Evolutionary conservation across 495 filamentous ascomycete genomes (phyloP).

Genomic region (Penicillium canescens): DNA sequence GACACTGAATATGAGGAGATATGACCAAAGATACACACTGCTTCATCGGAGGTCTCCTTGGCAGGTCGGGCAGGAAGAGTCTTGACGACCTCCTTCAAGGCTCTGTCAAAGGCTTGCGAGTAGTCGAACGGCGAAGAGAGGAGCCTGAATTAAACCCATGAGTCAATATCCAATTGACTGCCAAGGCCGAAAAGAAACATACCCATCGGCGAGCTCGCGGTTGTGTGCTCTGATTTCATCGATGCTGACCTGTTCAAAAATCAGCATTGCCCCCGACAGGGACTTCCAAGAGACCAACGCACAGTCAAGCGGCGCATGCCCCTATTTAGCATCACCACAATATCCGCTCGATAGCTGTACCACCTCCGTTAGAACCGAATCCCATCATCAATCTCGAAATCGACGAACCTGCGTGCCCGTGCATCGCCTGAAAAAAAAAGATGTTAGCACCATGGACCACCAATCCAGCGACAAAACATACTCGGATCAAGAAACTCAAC

Average conservation of each 20-base stretch:
- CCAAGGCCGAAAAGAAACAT: slow-evolving; percentile 10
- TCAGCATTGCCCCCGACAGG: slow-evolving; percentile 14
- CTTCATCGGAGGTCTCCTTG: slow-evolving; percentile 61
- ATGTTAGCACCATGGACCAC: slow-evolving; percentile 19
- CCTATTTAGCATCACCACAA: slow-evolving; percentile 90
- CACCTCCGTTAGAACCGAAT: slow-evolving; percentile 15
- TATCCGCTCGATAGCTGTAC: slow-evolving; percentile 74
- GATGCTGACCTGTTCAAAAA: slow-evolving; percentile 70
- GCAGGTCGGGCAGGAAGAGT: slow-evolving; percentile 66
- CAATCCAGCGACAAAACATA: slow-evolving; percentile 40
- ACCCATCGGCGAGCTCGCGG: slow-evolving; percentile 83
- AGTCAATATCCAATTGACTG: neutral
- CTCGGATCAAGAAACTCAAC: slow-evolving; percentile 85
- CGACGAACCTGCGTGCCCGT: slow-evolving; percentile 58
- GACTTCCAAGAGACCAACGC: slow-evolving; percentile 19
- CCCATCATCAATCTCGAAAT: neutral
- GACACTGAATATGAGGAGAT: neutral
- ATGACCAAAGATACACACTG: slow-evolving; percentile 37
- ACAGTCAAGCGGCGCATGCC: slow-evolving; percentile 69
- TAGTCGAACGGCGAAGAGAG: slow-evolving; percentile 87
- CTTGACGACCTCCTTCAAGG: slow-evolving; percentile 83
- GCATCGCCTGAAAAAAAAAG: slow-evolving; percentile 39
- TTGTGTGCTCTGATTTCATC: slow-evolving; percentile 93
- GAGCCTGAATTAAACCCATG: slow-evolving; percentile 45
- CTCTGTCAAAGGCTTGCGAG: slow-evolving; percentile 80